Evolutionary conservation across 352 stramenopile genomes (phyloP).

Genomic region (Saprolegnia diclina): DNA sequence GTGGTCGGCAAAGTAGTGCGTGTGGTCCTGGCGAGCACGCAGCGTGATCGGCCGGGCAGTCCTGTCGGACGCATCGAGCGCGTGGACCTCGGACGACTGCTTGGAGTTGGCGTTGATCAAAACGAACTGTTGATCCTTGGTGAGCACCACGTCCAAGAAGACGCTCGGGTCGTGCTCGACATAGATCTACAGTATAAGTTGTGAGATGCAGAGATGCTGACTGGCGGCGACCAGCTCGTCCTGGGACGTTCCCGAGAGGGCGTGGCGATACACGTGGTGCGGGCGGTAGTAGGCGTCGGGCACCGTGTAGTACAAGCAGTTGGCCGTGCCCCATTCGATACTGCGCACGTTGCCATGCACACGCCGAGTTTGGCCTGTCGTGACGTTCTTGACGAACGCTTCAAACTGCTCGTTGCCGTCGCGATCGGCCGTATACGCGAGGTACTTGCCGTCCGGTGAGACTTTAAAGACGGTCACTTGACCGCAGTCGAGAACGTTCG

Average conservation of each 20-base stretch:
- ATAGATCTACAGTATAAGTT: slow-evolving; percentile 52
- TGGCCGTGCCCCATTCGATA: slow-evolving; percentile 49
- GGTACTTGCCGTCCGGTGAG: slow-evolving; percentile 47
- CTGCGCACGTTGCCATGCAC: slow-evolving; percentile 49
- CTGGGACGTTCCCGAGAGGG: slow-evolving; percentile 31
- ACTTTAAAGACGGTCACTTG: slow-evolving; percentile 75
- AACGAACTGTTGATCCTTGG: slow-evolving; percentile 73
- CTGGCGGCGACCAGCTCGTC: slow-evolving; percentile 60
- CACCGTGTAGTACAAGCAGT: slow-evolving; percentile 74
- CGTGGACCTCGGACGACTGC: slow-evolving; percentile 78
- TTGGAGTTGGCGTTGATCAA: slow-evolving; percentile 88
- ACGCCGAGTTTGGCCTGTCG: slow-evolving; percentile 32
- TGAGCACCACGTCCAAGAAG: slow-evolving; percentile 79
- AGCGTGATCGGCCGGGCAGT: slow-evolving; percentile 39
- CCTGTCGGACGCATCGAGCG: slow-evolving; percentile 28
- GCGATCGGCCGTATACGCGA: slow-evolving; percentile 59
- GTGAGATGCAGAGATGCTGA: no score
- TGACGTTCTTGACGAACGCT: slow-evolving; percentile 42
- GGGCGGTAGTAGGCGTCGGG: slow-evolving; percentile 58
- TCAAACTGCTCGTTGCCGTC: slow-evolving; percentile 61
- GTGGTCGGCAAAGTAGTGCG: slow-evolving; percentile 84
- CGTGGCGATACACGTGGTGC: slow-evolving; percentile 58
- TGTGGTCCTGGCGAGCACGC: slow-evolving; percentile 44
- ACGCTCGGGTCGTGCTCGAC: slow-evolving; percentile 68
- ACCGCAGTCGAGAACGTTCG: slow-evolving; percentile 63